Percentiles rank a stretch among this genome's conserved stretches.
phyloP scores from a whole-genome alignment of 768 basidiomycete genomes.

The Dendrothele bispora region DNA sequence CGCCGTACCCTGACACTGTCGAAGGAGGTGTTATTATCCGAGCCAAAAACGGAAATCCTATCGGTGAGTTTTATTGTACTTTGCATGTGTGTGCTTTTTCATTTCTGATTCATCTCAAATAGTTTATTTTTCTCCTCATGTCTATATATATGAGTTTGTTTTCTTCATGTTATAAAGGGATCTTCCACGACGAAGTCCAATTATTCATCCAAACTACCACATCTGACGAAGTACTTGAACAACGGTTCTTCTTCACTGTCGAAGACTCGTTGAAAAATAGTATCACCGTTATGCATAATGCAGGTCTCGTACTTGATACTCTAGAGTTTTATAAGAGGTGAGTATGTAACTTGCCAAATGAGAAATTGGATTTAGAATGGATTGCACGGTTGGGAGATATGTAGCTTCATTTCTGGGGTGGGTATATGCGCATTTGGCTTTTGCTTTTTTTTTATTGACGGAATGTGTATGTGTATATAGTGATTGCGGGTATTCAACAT shows the following conservation, averaged over 20 bases:
- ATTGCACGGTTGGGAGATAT: too few relatives aligned
- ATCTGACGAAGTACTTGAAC: neutral
- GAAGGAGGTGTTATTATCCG: constrained; percentile 1
- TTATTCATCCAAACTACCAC: neutral
- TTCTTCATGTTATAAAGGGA: neutral
- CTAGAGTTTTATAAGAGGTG: constrained; percentile 1
- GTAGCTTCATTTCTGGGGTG: too few relatives aligned
- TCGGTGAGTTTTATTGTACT: neutral
- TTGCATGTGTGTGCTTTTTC: neutral
- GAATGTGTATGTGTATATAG: too few relatives aligned
- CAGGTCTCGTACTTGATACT: constrained; percentile 2
- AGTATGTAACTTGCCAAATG: too few relatives aligned
- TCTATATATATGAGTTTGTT: too few relatives aligned
- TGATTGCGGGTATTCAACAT: too few relatives aligned
- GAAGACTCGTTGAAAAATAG: constrained; percentile 4
- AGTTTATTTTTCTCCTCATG: too few relatives aligned
- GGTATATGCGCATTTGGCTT: too few relatives aligned
- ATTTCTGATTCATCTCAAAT: neutral
- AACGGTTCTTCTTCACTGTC: neutral
- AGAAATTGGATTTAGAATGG: too few relatives aligned
- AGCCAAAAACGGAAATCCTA: neutral
- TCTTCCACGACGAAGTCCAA: constrained; percentile 5
- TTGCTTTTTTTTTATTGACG: too few relatives aligned
- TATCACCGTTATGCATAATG: constrained; percentile 6
- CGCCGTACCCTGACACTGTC: neutral